Percentiles rank a stretch among this genome's conserved stretches.
Conservation (phyloP, 2,329 filamentous ascomycete genomes). For the Aspergillus unguis region DNA sequence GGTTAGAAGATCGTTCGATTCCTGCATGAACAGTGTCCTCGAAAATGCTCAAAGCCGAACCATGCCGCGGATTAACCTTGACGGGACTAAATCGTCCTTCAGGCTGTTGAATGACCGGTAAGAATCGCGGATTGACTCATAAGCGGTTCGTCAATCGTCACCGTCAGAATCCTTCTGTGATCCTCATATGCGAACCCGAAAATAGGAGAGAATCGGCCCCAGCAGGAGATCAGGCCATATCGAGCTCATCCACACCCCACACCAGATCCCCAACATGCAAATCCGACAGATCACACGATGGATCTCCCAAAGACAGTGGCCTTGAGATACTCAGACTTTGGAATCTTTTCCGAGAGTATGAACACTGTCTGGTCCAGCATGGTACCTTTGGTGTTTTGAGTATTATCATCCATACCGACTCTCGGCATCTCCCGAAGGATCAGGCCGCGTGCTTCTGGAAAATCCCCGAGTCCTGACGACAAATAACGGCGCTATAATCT, state of each 20-base stretch:
- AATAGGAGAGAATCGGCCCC: conserved; percentile 4
- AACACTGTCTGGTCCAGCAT: too few relatives aligned
- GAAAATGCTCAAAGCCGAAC: background rate
- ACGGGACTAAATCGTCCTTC: too few relatives aligned
- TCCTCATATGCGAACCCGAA: background rate
- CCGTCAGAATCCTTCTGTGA: background rate
- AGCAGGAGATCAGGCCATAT: conserved; percentile 10
- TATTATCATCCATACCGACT: too few relatives aligned
- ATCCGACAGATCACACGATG: conserved; percentile 6
- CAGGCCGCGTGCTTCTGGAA: background rate
- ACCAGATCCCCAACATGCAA: too few relatives aligned
- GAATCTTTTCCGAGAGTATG: too few relatives aligned
- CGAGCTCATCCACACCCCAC: background rate
- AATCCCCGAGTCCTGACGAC: background rate
- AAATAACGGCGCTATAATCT: background rate
- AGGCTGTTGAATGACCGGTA: too few relatives aligned
- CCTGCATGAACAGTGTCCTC: background rate
- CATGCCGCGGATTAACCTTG: too few relatives aligned
- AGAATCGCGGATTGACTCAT: too few relatives aligned
- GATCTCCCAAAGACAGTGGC: background rate
- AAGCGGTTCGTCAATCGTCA: too few relatives aligned
- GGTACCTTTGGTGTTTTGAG: too few relatives aligned
- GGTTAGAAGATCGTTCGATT: background rate
- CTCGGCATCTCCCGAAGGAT: too few relatives aligned
- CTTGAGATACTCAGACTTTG: too few relatives aligned